These are phyloP conservation scores for Serendipita sp. DNA, from an alignment of 768 basidiomycete genomes.

Conservation along the genomic window DNA sequence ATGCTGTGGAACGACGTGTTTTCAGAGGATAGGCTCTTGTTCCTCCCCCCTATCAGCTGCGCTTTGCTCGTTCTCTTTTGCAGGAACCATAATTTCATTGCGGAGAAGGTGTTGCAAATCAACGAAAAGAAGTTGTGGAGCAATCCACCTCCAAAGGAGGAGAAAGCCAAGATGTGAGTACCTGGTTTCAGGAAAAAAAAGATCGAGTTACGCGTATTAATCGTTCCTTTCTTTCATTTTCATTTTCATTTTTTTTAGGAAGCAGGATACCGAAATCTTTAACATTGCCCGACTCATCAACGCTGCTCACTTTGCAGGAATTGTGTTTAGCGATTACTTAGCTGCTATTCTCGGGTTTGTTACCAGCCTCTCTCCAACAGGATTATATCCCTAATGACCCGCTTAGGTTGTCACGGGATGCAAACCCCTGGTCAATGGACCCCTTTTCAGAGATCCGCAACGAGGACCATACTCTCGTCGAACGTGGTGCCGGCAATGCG, in stretches of 20 bases:
- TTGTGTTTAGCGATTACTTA: slow-evolving; percentile 13
- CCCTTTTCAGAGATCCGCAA: slow-evolving; percentile 9
- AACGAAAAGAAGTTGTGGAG: slow-evolving; percentile 55
- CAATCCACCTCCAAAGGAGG: slow-evolving; percentile 26
- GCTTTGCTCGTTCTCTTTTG: slow-evolving; percentile 72
- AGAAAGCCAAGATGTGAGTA: not conserved
- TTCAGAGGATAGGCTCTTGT: slow-evolving; percentile 58
- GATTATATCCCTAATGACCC: not conserved
- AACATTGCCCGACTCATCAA: slow-evolving; percentile 65
- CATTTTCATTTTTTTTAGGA: not conserved
- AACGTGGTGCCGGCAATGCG: slow-evolving; percentile 13
- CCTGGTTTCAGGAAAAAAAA: too few species aligned
- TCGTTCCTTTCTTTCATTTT: not conserved
- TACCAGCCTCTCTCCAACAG: not conserved
- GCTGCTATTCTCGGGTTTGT: slow-evolving; percentile 9
- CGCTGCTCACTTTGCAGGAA: slow-evolving; percentile 23
- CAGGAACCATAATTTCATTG: slow-evolving; percentile 64
- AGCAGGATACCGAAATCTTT: slow-evolving; percentile 64
- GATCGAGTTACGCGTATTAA: too few species aligned
- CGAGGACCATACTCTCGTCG: slow-evolving; percentile 10
- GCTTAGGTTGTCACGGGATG: slow-evolving; percentile 9
- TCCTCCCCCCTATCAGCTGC: slow-evolving; percentile 64
- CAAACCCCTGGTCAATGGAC: slow-evolving; percentile 11
- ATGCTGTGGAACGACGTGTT: slow-evolving; percentile 54
- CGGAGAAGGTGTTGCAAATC: slow-evolving; percentile 56